Percentiles rank a stretch among this genome's conserved stretches.
Evolutionary conservation across 345 rosid genomes (phyloP).

Genomic region (Syzygium oleosum): DNA sequence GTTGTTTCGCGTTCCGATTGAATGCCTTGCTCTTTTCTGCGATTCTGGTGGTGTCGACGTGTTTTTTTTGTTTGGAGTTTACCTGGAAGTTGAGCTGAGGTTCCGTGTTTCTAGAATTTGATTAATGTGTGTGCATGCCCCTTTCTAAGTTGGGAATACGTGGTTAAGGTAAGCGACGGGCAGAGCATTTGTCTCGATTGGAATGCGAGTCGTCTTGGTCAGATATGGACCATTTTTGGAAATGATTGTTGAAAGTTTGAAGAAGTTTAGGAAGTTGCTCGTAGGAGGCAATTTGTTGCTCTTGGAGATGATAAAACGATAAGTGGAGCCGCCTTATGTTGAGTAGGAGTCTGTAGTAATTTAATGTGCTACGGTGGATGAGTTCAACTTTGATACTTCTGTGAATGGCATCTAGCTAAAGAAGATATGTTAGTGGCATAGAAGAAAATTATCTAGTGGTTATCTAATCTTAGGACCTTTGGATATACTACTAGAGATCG

Average conservation of each 20-base stretch:
- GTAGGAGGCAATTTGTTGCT: background rate
- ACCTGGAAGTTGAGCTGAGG: background rate
- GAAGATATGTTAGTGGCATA: background rate
- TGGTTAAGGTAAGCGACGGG: background rate
- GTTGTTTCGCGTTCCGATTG: background rate
- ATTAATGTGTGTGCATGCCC: background rate
- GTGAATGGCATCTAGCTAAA: background rate
- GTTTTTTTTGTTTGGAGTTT: background rate
- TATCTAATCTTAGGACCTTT: background rate
- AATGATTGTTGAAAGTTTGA: background rate
- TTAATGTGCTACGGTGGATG: background rate
- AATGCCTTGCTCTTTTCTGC: background rate
- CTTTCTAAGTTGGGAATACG: background rate
- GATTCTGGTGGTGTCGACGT: background rate
- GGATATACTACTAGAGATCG: background rate
- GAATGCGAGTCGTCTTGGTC: background rate
- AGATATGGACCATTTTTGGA: background rate
- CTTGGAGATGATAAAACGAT: background rate
- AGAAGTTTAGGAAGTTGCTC: background rate
- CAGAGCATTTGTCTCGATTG: background rate
- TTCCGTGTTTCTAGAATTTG: background rate
- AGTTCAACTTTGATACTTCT: background rate
- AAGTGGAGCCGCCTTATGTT: background rate
- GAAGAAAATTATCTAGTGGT: background rate
- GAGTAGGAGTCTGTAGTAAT: background rate